Base-by-base conservation (phyloP, 495 filamentous ascomycete genomes). In the Aspergillus affinis region DNA sequence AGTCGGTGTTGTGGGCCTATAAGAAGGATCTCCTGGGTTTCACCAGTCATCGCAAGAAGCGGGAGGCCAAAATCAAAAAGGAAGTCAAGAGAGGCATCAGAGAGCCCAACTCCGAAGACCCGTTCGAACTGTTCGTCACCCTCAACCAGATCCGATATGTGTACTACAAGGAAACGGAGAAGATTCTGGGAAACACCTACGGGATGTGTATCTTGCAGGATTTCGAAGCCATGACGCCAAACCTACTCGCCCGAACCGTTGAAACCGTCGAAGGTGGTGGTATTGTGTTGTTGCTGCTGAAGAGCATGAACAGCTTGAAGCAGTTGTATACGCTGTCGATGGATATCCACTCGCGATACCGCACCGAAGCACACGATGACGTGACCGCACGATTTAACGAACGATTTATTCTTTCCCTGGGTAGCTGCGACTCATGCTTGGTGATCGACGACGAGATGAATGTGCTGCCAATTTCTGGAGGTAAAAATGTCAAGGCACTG, bases 151-250 rank as follows among this genome's bases (percentile, higher is more conserved):
- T 99, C 66, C 90, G 95, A 64, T 99, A 98, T 84, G 90, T 93
- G 45, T 99, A 96, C 82, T 99, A 99, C 81, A 99, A 99, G 76
- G 95, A 99, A 76, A 98, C 95, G n/a, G 95, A 99, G 61, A 97
- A 96, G 80, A 98, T 99, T 69, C 75, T 99, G 45, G 95, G 95
- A 64, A 97, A 98, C 74, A 99, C 95, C 30, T 99, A 93, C 71
- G 94, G 95, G 63, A 98, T 98, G 90, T 96, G 92, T 71, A 94
- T 98, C 62, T 78, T 99, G 57, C 95, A 99, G 69, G 95, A 99
- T 61, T 99, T 99, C 66, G 95, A 99, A 70, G 95, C 92, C 26
- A 87, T 99, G 59, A 99, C 94, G 6, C 95, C 95, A 27, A 99
- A 99, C 69, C 80, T 97, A 59, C 83, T 99, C 20, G 95, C 95